Evolutionary conservation across 306 rosid genomes (phyloP).

Genomic region (Acmispon strigosus): DNA sequence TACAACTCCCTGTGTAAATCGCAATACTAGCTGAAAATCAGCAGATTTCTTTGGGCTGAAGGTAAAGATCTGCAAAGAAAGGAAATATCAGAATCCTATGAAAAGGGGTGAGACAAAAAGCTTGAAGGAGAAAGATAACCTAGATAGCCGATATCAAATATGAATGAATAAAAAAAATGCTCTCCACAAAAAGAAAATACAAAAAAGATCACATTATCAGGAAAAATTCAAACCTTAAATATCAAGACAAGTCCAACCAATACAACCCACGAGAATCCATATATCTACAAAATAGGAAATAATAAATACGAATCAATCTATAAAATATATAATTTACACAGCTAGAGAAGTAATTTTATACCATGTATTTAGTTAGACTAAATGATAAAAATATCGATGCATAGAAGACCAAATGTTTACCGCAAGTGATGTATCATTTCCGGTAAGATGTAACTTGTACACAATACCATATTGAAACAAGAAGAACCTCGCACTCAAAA

Average conservation of each 20-base stretch:
- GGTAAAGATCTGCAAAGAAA: slow-evolving; percentile 61
- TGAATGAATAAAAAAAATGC: background rate
- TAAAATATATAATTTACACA: background rate
- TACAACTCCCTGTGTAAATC: slow-evolving; percentile 75
- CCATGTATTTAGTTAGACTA: background rate
- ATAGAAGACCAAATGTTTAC: slow-evolving; percentile 35
- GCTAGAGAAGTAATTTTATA: background rate
- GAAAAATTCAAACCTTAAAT: slow-evolving; percentile 68
- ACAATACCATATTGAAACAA: slow-evolving; percentile 82
- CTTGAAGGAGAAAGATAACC: background rate
- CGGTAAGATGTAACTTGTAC: slow-evolving; percentile 79
- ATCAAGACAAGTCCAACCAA: slow-evolving; percentile 65
- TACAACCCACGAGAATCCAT: slow-evolving; percentile 92
- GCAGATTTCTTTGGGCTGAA: slow-evolving; percentile 73
- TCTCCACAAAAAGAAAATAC: background rate
- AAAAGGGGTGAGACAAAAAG: background rate
- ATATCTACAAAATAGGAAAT: slow-evolving; percentile 42
- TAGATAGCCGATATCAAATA: background rate
- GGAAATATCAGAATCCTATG: slow-evolving; percentile 1
- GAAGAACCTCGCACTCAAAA: slow-evolving; percentile 79
- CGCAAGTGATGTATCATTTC: slow-evolving; percentile 69
- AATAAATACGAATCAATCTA: background rate
- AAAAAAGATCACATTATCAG: background rate
- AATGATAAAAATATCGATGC: slow-evolving; percentile 4
- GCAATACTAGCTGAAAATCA: slow-evolving; percentile 62